Conservation (phyloP, 2,329 filamentous ascomycete species). For the Paraphoma chrysanthemicola region DNA sequence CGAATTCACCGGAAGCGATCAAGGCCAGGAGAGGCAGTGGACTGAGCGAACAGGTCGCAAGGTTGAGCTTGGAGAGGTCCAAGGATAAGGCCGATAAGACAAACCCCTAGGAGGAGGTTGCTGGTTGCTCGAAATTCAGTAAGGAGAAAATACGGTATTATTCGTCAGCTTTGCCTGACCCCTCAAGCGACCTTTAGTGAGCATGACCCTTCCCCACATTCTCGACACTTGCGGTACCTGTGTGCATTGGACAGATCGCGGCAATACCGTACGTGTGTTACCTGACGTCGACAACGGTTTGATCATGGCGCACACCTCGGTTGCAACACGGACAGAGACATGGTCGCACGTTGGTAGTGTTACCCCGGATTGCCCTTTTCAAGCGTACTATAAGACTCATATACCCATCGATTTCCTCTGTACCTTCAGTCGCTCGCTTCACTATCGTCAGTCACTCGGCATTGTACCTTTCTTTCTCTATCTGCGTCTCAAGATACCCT, state of each 20-base stretch:
- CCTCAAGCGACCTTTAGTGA: no score
- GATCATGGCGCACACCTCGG: not conserved
- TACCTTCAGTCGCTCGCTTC: not conserved
- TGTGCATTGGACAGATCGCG: not conserved
- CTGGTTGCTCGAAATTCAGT: not conserved
- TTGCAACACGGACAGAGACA: constrained; percentile 1
- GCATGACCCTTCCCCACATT: not conserved
- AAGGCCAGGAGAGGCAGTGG: constrained; percentile 32
- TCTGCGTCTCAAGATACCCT: not conserved
- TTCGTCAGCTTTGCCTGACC: no score
- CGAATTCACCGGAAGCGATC: constrained; percentile 20
- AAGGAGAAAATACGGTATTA: not conserved
- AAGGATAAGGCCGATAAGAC: constrained; percentile 22
- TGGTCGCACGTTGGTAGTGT: constrained; percentile 5
- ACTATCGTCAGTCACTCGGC: not conserved
- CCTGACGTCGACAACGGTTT: not conserved
- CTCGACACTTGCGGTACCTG: not conserved
- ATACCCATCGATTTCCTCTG: not conserved
- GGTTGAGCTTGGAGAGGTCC: constrained; percentile 26
- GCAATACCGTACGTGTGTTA: not conserved
- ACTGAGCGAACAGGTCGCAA: constrained; percentile 43
- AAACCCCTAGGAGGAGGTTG: constrained; percentile 1
- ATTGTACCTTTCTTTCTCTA: not conserved
- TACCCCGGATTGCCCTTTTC: not conserved
- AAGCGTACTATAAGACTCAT: constrained; percentile 1